phyloP scores from a whole-genome alignment of 176 grass and related monocot genomes.

The Luzula sylvatica region DNA sequence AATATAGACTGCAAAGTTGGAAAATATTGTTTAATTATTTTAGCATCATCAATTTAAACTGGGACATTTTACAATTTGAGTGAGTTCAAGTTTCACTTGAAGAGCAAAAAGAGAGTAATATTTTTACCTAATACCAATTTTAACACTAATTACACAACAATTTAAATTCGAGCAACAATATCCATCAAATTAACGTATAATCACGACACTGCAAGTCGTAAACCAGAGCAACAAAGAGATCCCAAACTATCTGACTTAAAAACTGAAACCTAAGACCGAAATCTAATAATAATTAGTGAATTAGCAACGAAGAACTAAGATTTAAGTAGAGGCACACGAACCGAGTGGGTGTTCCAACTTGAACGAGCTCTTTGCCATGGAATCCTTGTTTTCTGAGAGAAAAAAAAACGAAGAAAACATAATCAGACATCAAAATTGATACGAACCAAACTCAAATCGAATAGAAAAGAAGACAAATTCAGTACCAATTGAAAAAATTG shows the following conservation, averaged over 20 bases:
- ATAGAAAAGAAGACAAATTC: not conserved
- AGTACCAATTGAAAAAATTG: not conserved
- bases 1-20: too few relatives aligned
- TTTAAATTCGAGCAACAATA: too few relatives aligned
- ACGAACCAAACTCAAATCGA: not conserved
- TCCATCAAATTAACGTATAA: too few relatives aligned
- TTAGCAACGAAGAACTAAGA: not conserved
- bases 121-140: too few relatives aligned
- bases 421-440: not conserved
- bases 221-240: not conserved
- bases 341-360: conserved; percentile 90
- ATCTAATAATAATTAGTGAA: not conserved
- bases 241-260: not conserved
- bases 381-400: conserved; percentile 11
- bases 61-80: too few relatives aligned
- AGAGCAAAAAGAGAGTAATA: too few relatives aligned
- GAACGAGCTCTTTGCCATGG: conserved; percentile 72
- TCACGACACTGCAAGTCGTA: too few relatives aligned
- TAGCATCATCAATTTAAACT: too few relatives aligned
- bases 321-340: conserved; percentile 9
- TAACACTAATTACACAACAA: too few relatives aligned
- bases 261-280: not conserved
- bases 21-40: too few relatives aligned
- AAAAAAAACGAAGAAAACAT: not conserved
- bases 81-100: too few relatives aligned